phyloP scores from a whole-genome alignment of 192 early-diverging fungal genomes.

The Chytriomyces hyalinus region DNA sequence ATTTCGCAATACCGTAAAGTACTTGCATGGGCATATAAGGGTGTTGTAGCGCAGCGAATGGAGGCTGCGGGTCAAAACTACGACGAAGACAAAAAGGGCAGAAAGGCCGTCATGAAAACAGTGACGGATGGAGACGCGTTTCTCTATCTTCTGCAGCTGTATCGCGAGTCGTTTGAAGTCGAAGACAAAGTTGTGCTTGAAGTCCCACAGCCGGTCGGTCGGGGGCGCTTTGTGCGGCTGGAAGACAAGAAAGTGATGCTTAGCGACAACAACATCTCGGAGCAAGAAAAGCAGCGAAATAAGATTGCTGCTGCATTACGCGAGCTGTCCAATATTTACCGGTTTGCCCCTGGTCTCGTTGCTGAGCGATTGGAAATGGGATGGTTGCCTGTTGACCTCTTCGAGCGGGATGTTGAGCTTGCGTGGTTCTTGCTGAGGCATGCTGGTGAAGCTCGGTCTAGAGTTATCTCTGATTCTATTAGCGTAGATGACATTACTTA shows the following conservation, averaged over 20 bases:
- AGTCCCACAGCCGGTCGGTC: neutral
- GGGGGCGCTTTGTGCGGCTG: neutral
- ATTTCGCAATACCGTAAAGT: slow-evolving; percentile 22
- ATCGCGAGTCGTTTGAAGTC: slow-evolving; percentile 14
- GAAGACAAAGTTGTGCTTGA: neutral
- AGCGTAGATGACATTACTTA: slow-evolving; percentile 29
- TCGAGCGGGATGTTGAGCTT: slow-evolving; percentile 38
- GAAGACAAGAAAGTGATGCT: slow-evolving; percentile 15
- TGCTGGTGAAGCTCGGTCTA: slow-evolving; percentile 23
- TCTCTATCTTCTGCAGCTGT: slow-evolving; percentile 19
- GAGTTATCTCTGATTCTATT: slow-evolving; percentile 5
- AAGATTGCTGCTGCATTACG: slow-evolving; percentile 35
- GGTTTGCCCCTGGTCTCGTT: slow-evolving; percentile 34
- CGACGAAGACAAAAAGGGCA: slow-evolving; percentile 1
- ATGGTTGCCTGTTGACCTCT: slow-evolving; percentile 36
- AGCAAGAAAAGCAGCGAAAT: slow-evolving; percentile 30
- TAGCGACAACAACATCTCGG: neutral
- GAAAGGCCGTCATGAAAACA: neutral
- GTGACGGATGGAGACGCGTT: slow-evolving; percentile 29
- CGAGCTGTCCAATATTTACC: slow-evolving; percentile 36
- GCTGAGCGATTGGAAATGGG: slow-evolving; percentile 7
- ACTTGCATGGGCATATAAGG: slow-evolving; percentile 22
- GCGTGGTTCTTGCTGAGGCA: slow-evolving; percentile 41
- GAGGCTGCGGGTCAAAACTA: slow-evolving; percentile 1
- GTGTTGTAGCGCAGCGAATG: slow-evolving; percentile 16